Base-by-base conservation (phyloP, 805 yeast species). In the Schwanniomyces pseudopolymorphus region DNA sequence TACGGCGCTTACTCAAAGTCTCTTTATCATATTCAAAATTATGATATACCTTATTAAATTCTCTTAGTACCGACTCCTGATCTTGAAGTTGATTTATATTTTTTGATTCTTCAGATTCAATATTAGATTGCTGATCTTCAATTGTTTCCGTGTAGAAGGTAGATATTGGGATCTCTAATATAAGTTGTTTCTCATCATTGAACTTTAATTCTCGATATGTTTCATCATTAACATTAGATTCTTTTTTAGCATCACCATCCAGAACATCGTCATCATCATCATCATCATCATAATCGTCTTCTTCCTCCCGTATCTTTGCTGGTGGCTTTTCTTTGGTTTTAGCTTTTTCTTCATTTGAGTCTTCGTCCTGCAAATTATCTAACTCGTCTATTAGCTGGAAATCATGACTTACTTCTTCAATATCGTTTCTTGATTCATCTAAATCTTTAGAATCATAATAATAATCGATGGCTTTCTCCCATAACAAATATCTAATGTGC, bases 1-100 rank as follows among this genome's bases (percentile, higher is more conserved):
- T 87, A 50, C 89, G 67, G 59, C 94, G 77, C 56, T 89, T 87
- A 45, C 84, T 71, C 45, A 89, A 72, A 1, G 91, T 87, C 44
- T 88, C 95, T 44, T 78, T 60, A 61, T 87, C 96, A 58, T 81
- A 79, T 60, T 87, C 95, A 59, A 85, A 85, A 54, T 77, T 81
- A 58, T 87, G 94, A 57, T 87, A 87, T 3, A 86, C 79, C 53
- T 80, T 84, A 65, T 83, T 83, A 69, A 85, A 85, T 58, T 81
- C 85, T 48, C 75, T 79, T 47, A 86, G 80, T 39, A 79, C 53
- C 31, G 55, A 55, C 40, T 74, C 71, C 50, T 74, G 77, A 10
- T 79, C 79, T 43, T 70, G 70, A 25, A 60, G 43, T 17, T 58
- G 45, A 14, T 43, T 38, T 19, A 51, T 40, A 9, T 24, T 27